Evolutionary conservation across 108 stramenopile species (phyloP), one percentile per base, ranked within the genome.

Genomic region (Cyclostephanos invisitatus): DNA sequence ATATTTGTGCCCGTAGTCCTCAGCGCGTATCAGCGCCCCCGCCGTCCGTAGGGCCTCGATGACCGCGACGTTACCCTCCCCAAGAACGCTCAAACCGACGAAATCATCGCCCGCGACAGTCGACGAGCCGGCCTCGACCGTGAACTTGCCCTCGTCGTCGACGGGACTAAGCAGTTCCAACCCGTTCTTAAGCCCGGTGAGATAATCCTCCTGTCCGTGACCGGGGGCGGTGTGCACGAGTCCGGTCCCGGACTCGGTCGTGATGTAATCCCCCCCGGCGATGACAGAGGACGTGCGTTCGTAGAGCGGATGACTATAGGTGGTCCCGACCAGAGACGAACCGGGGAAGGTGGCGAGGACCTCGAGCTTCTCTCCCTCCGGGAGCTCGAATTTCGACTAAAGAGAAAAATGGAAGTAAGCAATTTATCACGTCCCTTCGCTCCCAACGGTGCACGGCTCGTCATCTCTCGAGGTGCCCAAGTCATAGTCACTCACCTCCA

Each of bases 161-260:
- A 98, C 98, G 28, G 96, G 96, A 76, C 90, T 91, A 47, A 95
- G 70, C 36, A 92, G 68, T 21, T 90, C 92, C 62, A 95, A 69
- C 18, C 92, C 94, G 68, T 90, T 70, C 62, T 95, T 95, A 22
- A 93, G 67, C 20, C 95, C 94, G 9, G 96, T 96, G 29, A 83
- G 72, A 79, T 96, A 98, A 90, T 99, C 99, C 68, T 99, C 99
- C 72, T 96, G 95, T 67, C 99, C 99, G 74, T 99, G 99, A 0
- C 97, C 98, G 12, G 99, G 99, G 2, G 99, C 99, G 25, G 99
- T 99, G 77, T 99, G 99, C 12, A 99, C 99, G 25, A 99, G 75
- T 24, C 99, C 99, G 7, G 98, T 99, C 62, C 99, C 99, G 25
- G 94, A 90, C 62, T 99, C 99, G 14, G 96, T 91, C 14, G 98